Percentiles rank a stretch among this genome's conserved stretches.
Evolutionary conservation across 176 grass and related monocot genomes (phyloP).

Genomic region (Musa acuminata): DNA sequence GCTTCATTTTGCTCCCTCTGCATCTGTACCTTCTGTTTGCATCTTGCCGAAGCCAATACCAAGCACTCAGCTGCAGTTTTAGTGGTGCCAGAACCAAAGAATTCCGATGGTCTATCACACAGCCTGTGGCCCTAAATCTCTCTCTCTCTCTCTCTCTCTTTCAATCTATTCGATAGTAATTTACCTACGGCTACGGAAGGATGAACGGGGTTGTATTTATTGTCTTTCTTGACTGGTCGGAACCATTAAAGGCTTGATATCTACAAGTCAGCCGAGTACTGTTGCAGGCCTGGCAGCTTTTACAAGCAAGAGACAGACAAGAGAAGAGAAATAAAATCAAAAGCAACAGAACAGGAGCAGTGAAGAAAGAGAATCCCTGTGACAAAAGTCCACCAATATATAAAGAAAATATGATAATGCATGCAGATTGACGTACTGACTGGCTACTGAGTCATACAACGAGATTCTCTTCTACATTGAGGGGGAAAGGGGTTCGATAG

Average conservation of each 20-base stretch:
- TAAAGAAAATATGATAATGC: background rate
- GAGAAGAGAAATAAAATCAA: background rate
- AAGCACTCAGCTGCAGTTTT: slow-evolving; percentile 3
- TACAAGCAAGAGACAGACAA: slow-evolving; percentile 6
- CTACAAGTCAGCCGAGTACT: slow-evolving; percentile 7
- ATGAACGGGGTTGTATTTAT: background rate
- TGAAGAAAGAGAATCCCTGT: background rate
- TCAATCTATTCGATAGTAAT: background rate
- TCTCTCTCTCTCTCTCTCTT: background rate
- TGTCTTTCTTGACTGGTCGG: slow-evolving; percentile 1
- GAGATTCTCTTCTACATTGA: background rate
- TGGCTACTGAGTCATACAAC: slow-evolving; percentile 1
- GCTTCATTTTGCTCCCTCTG: too few species aligned
- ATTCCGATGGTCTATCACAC: background rate
- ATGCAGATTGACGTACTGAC: background rate
- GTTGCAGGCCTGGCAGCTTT: slow-evolving; percentile 5
- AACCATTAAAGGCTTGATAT: slow-evolving; percentile 10
- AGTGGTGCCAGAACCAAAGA: background rate
- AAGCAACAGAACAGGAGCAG: background rate
- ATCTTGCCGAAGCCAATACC: background rate
- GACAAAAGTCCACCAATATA: slow-evolving; percentile 3
- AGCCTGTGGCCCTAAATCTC: background rate
- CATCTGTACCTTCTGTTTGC: background rate
- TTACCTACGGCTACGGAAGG: too few species aligned
- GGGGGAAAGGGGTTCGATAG: background rate